These are phyloP conservation scores for Berberis thunbergii DNA, from an alignment of 164 flowering plant genomes.

Conservation along the genomic window DNA sequence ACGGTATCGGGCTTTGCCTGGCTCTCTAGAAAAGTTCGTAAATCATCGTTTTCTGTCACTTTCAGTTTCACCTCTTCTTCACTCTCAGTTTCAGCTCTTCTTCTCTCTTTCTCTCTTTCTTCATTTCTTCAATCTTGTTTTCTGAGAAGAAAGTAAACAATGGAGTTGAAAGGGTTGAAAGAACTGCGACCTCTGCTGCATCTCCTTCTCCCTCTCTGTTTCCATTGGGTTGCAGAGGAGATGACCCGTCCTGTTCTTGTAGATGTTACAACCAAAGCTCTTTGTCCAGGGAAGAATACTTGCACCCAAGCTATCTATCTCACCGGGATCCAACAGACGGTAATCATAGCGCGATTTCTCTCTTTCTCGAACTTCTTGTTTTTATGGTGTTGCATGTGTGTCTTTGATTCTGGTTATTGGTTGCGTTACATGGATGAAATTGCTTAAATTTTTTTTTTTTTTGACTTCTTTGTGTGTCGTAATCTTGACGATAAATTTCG, in stretches of 20 bases:
- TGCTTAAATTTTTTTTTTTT: too few species aligned
- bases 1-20: too few species aligned
- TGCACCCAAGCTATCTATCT: slow-evolving; percentile 67
- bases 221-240: slow-evolving; percentile 81
- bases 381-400: neutral
- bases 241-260: slow-evolving; percentile 87
- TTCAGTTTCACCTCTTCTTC: too few species aligned
- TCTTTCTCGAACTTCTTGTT: neutral
- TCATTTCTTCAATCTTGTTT: neutral
- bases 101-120: too few species aligned
- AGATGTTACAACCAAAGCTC: slow-evolving; percentile 64
- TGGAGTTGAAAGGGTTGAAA: slow-evolving; percentile 14
- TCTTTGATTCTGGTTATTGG: neutral
- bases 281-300: slow-evolving; percentile 52
- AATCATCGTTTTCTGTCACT: too few species aligned
- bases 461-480: too few species aligned
- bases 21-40: too few species aligned
- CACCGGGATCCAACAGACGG: slow-evolving; percentile 75
- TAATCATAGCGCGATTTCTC: slow-evolving; percentile 4
- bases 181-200: slow-evolving; percentile 46
- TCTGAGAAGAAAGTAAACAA: neutral
- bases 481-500: too few species aligned
- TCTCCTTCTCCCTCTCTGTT: slow-evolving; percentile 51
- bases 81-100: too few species aligned
- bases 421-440: too few species aligned